Percentiles rank a stretch among this genome's conserved stretches.
These are phyloP conservation scores for Phylloboletellus chloephorus DNA, from an alignment of 1,284 basidiomycete species.

Conservation along the genomic window DNA sequence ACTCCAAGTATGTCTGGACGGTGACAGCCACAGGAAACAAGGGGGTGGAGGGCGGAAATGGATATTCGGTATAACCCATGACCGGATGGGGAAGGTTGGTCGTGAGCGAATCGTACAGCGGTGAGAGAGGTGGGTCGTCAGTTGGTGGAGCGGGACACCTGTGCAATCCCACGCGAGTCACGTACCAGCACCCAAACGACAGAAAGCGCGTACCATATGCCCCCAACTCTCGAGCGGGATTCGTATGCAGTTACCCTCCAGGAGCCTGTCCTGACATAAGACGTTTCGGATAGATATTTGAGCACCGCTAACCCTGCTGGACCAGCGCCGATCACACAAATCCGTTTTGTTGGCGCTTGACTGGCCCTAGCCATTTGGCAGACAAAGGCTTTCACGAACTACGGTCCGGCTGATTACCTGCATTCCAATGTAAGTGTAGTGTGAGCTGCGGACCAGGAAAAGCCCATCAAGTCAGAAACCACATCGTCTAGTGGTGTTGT, in stretches of 20 bases:
- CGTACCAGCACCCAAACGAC: neutral
- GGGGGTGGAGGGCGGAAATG: slow-evolving; percentile 64
- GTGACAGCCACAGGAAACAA: slow-evolving; percentile 55
- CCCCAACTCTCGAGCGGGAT: slow-evolving; percentile 58
- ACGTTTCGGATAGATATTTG: slow-evolving; percentile 54
- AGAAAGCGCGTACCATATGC: slow-evolving; percentile 53
- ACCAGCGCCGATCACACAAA: slow-evolving; percentile 68
- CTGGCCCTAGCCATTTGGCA: slow-evolving; percentile 13
- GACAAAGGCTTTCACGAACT: no score
- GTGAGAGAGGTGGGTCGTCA: slow-evolving; percentile 53
- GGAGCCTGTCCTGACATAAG: slow-evolving; percentile 47
- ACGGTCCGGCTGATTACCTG: no score
- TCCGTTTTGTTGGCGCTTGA: slow-evolving; percentile 32
- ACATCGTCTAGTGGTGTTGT: slow-evolving; percentile 23
- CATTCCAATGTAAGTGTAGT: slow-evolving; percentile 23
- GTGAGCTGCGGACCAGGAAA: slow-evolving; percentile 24
- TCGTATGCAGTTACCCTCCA: slow-evolving; percentile 62
- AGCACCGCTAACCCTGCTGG: slow-evolving; percentile 62
- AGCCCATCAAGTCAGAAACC: slow-evolving; percentile 25
- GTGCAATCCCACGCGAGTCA: slow-evolving; percentile 1
- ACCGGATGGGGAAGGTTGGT: slow-evolving; percentile 72
- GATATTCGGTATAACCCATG: slow-evolving; percentile 60
- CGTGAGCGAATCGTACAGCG: slow-evolving; percentile 69
- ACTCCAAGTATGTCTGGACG: slow-evolving; percentile 57
- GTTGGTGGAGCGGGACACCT: slow-evolving; percentile 54